Base-by-base conservation (phyloP, 768 basidiomycete species). In the Boletales sp. region DNA sequence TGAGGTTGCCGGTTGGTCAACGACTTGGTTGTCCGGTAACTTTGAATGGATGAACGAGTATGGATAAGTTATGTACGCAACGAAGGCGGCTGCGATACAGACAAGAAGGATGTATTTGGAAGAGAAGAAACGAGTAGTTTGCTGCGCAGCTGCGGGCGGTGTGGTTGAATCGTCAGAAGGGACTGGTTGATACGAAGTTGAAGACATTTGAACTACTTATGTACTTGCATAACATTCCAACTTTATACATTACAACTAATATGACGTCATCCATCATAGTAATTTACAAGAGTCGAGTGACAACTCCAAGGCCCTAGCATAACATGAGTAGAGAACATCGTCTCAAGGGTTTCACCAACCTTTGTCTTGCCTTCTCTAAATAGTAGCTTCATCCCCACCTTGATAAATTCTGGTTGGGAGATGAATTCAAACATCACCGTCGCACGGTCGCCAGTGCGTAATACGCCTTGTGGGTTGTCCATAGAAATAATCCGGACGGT, bases 331-430 rank as follows among this genome's bases (percentile, higher is more conserved):
- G 10, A 40, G 24, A 40, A 49, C 43, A 35, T 41, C 40, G 41
- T 18, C 11, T n/a, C 45, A 11, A 17, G 37, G 35, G 38, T 42
- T 39, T 24, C 17, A 61, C 74, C 31, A 44, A 85, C 93, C 77
- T 97, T 97, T 1, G 94, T 97, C 74, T 92, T 93, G 4, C 94
- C 95, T 69, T 98, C 97, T 36, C 95, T 77, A 67, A 98, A 94
- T 12, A 99, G 70, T 19, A 95, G 74, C 69, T 94, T 92, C 86
- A 90, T 91, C 24, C 94, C 94, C 57, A 86, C 86, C 66, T 94
- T 94, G 55, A 98, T 74, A 64, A 85, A 94, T 73, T 97, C 95
- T 0, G 91, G 87, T 47, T 88, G 86, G 13, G 89, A 86, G 47
- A 95, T 90, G 62, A 97, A 95, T 71, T 97, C 91, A 59, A 98